Percentiles rank a stretch among this genome's conserved stretches.
phyloP scores from a whole-genome alignment of 2,329 filamentous ascomycete species.

The Dothidotthia symphoricarpi region DNA sequence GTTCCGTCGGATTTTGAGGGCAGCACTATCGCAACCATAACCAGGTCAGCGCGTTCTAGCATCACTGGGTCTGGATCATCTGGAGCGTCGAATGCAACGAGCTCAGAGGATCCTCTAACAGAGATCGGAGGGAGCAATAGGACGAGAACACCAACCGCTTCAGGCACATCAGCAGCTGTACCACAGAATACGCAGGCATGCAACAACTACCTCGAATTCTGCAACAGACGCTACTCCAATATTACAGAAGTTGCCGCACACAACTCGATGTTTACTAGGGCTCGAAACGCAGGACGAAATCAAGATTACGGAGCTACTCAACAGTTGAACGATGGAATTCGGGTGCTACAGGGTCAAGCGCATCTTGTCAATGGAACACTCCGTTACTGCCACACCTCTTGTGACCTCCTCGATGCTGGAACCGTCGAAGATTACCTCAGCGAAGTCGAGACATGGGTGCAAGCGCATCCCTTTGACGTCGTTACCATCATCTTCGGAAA shows the following conservation, averaged over 20 bases:
- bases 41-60: conserved; percentile 13
- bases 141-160: conserved; percentile 23
- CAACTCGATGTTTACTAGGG: conserved; percentile 39
- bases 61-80: conserved; percentile 10
- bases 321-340: conserved; percentile 44
- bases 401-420: conserved; percentile 79
- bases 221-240: conserved; percentile 41
- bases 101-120: conserved; percentile 23
- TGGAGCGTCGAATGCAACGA: conserved; percentile 19
- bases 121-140: conserved; percentile 29
- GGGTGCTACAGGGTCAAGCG: conserved; percentile 58
- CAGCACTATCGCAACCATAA: conserved; percentile 26
- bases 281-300: conserved; percentile 38
- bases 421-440: conserved; percentile 73
- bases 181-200: conserved; percentile 45
- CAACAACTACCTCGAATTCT: conserved; percentile 44
- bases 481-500: conserved; percentile 88
- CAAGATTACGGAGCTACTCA: conserved; percentile 39
- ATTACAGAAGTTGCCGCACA: conserved; percentile 45
- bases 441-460: conserved; percentile 71
- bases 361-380: conserved; percentile 59
- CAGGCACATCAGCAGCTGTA: conserved; percentile 24
- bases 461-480: conserved; percentile 78
- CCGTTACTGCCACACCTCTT: conserved; percentile 85
- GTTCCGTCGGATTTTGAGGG: conserved; percentile 31